Conservation (phyloP, 768 basidiomycete genomes). For the Tylopilus sp. region DNA sequence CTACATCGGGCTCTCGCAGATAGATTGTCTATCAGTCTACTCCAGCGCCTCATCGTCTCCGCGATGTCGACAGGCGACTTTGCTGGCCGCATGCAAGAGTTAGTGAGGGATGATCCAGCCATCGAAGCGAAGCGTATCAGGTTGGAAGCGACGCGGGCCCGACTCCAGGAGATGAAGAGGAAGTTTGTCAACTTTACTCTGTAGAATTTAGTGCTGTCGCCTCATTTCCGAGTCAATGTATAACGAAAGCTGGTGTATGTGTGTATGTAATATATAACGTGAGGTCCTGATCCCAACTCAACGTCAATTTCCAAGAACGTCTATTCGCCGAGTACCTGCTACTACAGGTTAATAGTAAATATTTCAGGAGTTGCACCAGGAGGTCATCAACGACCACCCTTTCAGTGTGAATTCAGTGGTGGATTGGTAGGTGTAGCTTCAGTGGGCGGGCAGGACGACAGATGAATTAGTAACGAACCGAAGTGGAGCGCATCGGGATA, state of each 20-base stretch:
- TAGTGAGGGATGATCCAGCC: slow-evolving; percentile 46
- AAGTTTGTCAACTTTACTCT: slow-evolving; percentile 32
- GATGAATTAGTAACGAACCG: no score
- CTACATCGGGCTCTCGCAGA: slow-evolving; percentile 40
- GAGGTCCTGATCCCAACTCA: no score
- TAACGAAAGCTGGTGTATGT: background rate
- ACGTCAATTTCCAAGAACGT: no score
- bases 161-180: slow-evolving; percentile 40
- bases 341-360: no score
- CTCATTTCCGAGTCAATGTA: background rate
- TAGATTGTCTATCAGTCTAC: slow-evolving; percentile 35
- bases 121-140: slow-evolving; percentile 34
- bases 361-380: no score
- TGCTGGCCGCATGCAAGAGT: slow-evolving; percentile 34
- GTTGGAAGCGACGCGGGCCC: slow-evolving; percentile 30
- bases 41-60: slow-evolving; percentile 30
- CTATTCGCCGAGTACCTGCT: no score
- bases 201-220: background rate
- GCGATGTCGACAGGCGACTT: slow-evolving; percentile 8
- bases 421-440: no score
- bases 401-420: no score
- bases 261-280: background rate
- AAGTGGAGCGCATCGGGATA: no score
- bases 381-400: no score
- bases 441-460: no score